Percentiles rank a stretch among this genome's conserved stretches.
Conservation (phyloP, 208 protist genomes). For the Acanthamoeba lenticulata region DNA sequence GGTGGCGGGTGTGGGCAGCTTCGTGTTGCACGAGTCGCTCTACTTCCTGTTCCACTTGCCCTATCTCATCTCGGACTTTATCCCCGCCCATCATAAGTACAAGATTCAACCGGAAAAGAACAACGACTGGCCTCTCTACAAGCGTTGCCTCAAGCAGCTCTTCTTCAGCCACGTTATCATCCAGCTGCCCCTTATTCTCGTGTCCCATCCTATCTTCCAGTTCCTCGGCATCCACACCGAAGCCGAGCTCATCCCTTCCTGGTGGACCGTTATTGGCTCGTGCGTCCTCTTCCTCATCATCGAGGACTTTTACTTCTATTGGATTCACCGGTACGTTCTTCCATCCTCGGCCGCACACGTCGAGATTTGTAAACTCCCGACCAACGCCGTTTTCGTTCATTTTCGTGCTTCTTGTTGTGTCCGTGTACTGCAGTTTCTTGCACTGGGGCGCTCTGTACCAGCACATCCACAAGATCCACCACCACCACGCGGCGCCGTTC, state of each 20-base stretch:
- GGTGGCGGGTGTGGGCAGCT: slow-evolving; percentile 69
- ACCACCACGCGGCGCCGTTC: slow-evolving; percentile 77
- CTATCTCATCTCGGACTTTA: slow-evolving; percentile 73
- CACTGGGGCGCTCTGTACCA: slow-evolving; percentile 74
- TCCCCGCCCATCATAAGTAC: slow-evolving; percentile 76
- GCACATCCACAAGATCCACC: slow-evolving; percentile 81
- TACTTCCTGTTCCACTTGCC: slow-evolving; percentile 73
- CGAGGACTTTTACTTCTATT: slow-evolving; percentile 83
- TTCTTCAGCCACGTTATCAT: slow-evolving; percentile 75
- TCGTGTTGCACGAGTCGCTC: slow-evolving; percentile 73
- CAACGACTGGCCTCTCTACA: slow-evolving; percentile 60
- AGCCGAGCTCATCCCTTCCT: slow-evolving; percentile 17
- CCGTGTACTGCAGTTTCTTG: slow-evolving; percentile 61
- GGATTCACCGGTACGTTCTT: slow-evolving; percentile 72
- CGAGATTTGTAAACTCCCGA: no score
- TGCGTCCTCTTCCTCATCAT: slow-evolving; percentile 67
- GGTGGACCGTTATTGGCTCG: neutral
- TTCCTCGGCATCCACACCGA: slow-evolving; percentile 52
- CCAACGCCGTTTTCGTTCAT: neutral
- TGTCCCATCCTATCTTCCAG: slow-evolving; percentile 72
- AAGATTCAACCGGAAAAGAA: slow-evolving; percentile 78
- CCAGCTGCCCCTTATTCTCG: slow-evolving; percentile 74
- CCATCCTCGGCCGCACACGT: neutral
- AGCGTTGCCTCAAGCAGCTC: slow-evolving; percentile 71
- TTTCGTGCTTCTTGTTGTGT: neutral